Evolutionary conservation across 352 stramenopile genomes (phyloP).

Genomic region (Chrysophaeum taylorii): DNA sequence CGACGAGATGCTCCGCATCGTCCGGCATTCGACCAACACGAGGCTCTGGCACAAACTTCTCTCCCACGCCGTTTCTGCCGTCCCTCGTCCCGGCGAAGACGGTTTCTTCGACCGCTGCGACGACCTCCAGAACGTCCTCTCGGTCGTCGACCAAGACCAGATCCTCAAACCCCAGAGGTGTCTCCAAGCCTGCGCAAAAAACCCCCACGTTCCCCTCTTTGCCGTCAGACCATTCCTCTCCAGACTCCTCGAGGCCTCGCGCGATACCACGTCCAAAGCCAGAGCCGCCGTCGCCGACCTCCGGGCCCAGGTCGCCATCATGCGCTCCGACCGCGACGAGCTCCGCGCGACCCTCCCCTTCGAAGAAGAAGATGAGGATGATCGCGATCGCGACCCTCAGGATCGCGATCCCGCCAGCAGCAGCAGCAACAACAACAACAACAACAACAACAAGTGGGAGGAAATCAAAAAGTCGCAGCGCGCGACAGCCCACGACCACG

Average conservation of each 20-base stretch:
- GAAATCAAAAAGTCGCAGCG: conserved; percentile 65
- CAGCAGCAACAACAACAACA: conserved; percentile 51
- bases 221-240: neutral
- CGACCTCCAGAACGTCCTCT: neutral
- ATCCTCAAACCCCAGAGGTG: neutral
- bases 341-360: neutral
- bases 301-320: neutral
- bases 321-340: neutral
- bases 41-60: neutral
- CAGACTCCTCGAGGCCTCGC: neutral
- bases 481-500: conserved; percentile 71
- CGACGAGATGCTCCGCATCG: neutral
- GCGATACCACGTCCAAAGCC: neutral
- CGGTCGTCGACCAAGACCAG: neutral
- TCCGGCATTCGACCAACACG: neutral
- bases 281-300: neutral
- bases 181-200: neutral
- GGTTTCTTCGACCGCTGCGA: neutral
- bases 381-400: no score
- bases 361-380: neutral
- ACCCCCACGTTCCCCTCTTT: neutral
- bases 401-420: no score
- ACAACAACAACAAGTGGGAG: conserved; percentile 24
- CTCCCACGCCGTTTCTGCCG: no score
- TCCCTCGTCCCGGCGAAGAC: neutral